Evolutionary conservation across 2,329 filamentous ascomycete species (phyloP).

Genomic region (Clarireedia hainanense): DNA sequence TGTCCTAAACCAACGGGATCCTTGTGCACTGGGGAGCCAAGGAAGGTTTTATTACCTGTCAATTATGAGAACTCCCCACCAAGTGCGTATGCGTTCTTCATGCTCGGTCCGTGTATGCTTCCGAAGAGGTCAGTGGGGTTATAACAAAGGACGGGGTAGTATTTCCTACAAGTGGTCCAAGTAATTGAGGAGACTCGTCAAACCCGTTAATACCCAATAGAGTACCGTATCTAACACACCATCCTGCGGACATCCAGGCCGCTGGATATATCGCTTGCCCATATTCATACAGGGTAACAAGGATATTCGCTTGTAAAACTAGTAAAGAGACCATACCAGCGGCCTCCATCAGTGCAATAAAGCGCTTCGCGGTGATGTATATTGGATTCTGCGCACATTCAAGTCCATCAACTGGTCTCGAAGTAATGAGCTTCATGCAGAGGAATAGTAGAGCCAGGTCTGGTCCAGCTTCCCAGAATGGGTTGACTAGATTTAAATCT

Average conservation of each 20-base stretch:
- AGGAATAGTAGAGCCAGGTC: constrained; percentile 41
- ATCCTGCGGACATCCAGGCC: constrained; percentile 40
- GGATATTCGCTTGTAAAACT: constrained; percentile 38
- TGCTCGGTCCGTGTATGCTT: constrained; percentile 39
- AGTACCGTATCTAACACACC: constrained; percentile 38
- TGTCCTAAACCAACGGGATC: too few species aligned
- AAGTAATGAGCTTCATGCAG: constrained; percentile 40
- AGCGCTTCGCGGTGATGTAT: constrained; percentile 37
- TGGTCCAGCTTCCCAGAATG: constrained; percentile 36
- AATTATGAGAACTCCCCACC: constrained; percentile 42
- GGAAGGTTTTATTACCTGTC: constrained; percentile 30
- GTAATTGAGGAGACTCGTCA: constrained; percentile 30
- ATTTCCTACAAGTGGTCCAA: constrained; percentile 31
- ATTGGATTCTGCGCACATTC: constrained; percentile 31
- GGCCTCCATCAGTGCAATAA: constrained; percentile 35
- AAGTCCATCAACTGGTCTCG: constrained; percentile 30
- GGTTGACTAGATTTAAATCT: constrained; percentile 32
- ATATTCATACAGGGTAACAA: constrained; percentile 41
- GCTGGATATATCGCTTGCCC: constrained; percentile 43
- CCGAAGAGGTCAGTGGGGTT: not conserved
- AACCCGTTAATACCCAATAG: constrained; percentile 37
- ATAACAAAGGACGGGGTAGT: not conserved
- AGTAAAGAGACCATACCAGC: constrained; percentile 36
- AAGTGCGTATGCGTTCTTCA: constrained; percentile 39
- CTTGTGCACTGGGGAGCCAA: too few species aligned